Evolutionary conservation across 257 asterid species (phyloP).

Genomic region (Marsdenia floribunda): DNA sequence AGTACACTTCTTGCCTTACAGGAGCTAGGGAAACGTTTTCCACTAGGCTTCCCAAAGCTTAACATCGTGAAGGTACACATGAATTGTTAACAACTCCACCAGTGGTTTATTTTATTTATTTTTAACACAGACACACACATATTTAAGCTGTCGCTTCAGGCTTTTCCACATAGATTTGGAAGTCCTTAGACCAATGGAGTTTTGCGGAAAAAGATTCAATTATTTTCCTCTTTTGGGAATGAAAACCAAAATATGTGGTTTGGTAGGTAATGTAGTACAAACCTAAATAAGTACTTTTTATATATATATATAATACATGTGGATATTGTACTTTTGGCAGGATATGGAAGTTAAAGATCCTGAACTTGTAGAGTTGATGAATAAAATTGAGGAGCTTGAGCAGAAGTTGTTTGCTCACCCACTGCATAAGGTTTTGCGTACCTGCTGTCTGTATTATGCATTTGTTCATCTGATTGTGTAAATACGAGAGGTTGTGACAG

Average conservation of each 20-base stretch:
- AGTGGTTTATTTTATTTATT: background rate
- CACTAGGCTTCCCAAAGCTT: slow-evolving; percentile 88
- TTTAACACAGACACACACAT: no score
- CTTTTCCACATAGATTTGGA: background rate
- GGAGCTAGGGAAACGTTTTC: slow-evolving; percentile 88
- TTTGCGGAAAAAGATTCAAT: no score
- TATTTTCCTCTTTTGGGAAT: background rate
- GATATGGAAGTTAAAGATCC: slow-evolving; percentile 88
- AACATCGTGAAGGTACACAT: slow-evolving; percentile 72
- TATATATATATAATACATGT: background rate
- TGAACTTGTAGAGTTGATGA: slow-evolving; percentile 66
- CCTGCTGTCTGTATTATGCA: slow-evolving; percentile 3
- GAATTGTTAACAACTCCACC: background rate
- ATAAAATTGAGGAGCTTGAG: slow-evolving; percentile 79
- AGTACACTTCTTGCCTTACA: slow-evolving; percentile 74
- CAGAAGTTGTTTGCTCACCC: slow-evolving; percentile 74
- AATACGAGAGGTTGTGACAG: background rate
- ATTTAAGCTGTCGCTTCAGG: background rate
- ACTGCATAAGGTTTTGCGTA: slow-evolving; percentile 57
- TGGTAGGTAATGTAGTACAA: background rate
- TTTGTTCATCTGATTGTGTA: background rate
- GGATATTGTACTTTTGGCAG: slow-evolving; percentile 30
- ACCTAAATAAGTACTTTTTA: background rate
- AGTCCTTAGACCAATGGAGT: background rate
- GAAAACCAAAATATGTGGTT: background rate